These are phyloP conservation scores for Ceriops decandra DNA, from an alignment of 345 rosid species.

Conservation along the genomic window DNA sequence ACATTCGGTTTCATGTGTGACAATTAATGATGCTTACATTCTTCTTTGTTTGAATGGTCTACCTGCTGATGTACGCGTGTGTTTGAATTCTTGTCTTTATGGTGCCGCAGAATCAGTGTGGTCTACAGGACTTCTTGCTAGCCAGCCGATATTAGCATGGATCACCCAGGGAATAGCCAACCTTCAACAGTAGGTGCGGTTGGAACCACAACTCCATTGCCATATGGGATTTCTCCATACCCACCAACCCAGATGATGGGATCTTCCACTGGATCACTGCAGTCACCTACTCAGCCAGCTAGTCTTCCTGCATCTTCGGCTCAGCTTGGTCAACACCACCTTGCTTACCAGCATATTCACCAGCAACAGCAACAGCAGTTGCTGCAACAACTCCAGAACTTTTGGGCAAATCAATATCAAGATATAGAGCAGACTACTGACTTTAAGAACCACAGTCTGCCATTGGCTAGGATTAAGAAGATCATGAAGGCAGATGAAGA, in stretches of 20 bases:
- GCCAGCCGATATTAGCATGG: constrained; percentile 21
- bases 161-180: constrained; percentile 33
- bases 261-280: constrained; percentile 16
- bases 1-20: too few relatives aligned
- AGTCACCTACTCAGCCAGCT: constrained; percentile 23
- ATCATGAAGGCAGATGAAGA: constrained; percentile 45
- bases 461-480: constrained; percentile 41
- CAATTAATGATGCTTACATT: not conserved
- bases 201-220: constrained; percentile 23
- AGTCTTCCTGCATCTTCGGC: constrained; percentile 17
- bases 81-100: not conserved
- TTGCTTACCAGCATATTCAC: constrained; percentile 39
- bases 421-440: constrained; percentile 35
- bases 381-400: constrained; percentile 37
- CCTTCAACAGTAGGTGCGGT: constrained; percentile 14
- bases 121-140: not conserved
- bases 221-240: constrained; percentile 28
- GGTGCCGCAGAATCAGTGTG: not conserved
- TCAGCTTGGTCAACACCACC: constrained; percentile 37
- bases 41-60: not conserved
- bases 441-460: constrained; percentile 42
- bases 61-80: not conserved
- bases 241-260: constrained; percentile 34
- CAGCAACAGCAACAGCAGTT: constrained; percentile 42
- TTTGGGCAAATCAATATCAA: constrained; percentile 35